phyloP scores from a whole-genome alignment of 176 grass and related monocot species.

The Saccharum officinarum region DNA sequence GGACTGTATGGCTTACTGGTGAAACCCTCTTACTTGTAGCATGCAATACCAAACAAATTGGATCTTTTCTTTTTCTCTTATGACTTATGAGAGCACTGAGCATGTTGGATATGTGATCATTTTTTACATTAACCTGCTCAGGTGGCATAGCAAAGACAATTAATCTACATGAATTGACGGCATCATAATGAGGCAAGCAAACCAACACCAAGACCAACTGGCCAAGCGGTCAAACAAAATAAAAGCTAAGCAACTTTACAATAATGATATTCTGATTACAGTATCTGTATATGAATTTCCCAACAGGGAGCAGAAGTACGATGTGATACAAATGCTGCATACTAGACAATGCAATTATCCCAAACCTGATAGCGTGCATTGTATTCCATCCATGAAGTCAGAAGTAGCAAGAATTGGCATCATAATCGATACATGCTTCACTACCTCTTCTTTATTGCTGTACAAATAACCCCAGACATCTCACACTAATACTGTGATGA shows the following conservation, averaged over 20 bases:
- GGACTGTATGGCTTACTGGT: neutral
- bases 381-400: slow-evolving; percentile 92
- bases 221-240: neutral
- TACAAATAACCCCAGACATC: slow-evolving; percentile 80
- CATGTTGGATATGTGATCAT: neutral
- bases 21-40: neutral
- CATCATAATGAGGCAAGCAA: neutral
- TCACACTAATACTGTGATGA: slow-evolving; percentile 58
- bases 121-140: neutral
- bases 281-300: neutral
- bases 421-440: slow-evolving; percentile 73
- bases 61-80: neutral
- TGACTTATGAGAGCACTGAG: neutral
- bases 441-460: slow-evolving; percentile 64
- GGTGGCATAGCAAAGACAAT: neutral
- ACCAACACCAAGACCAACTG: neutral
- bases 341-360: neutral
- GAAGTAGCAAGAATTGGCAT: slow-evolving; percentile 87
- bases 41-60: neutral
- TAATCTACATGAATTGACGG: neutral
- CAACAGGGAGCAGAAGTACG: neutral
- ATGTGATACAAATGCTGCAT: neutral
- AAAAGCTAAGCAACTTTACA: neutral
- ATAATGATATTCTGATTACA: slow-evolving; percentile 2
- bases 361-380: slow-evolving; percentile 91